A percentile compares a stretch with the other conserved stretches of the same genome.
phyloP scores from a whole-genome alignment of 345 rosid genomes.

The Euphorbia lathyris region DNA sequence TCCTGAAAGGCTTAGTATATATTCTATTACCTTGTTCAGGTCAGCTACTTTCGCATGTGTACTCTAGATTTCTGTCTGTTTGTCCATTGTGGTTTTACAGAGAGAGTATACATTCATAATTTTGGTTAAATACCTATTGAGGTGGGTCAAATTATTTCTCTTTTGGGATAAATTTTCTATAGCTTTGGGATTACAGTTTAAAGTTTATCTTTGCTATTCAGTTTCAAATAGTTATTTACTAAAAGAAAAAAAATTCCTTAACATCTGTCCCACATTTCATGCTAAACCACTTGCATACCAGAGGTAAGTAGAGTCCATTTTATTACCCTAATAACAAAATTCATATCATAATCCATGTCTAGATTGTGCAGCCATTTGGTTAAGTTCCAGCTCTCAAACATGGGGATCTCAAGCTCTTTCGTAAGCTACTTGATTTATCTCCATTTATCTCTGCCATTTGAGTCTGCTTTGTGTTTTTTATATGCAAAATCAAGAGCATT shows the following conservation, averaged over 20 bases:
- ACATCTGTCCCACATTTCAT: no score
- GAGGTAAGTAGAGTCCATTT: no score
- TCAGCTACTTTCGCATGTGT: slow-evolving; percentile 18
- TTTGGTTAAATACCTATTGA: no score
- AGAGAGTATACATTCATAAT: no score
- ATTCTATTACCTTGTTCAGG: slow-evolving; percentile 99
- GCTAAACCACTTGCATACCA: no score
- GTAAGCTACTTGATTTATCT: no score
- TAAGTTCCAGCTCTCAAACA: slow-evolving; percentile 67
- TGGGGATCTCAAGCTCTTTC: slow-evolving; percentile 65
- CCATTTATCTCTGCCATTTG: no score
- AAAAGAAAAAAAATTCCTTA: no score
- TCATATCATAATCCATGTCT: no score
- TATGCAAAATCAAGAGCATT: no score
- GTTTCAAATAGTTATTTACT: not conserved
- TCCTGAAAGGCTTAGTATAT: slow-evolving; percentile 97
- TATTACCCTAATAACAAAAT: no score
- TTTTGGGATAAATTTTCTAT: not conserved
- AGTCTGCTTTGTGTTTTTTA: slow-evolving; percentile 37
- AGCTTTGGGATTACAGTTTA: not conserved
- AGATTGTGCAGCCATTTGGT: slow-evolving; percentile 59
- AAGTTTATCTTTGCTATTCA: not conserved
- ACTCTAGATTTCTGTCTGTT: not conserved
- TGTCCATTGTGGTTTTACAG: not conserved
- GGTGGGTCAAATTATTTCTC: slow-evolving; percentile 37